These are phyloP conservation scores for Globisporangium canariense DNA, from an alignment of 352 stramenopile species.

Conservation along the genomic window DNA sequence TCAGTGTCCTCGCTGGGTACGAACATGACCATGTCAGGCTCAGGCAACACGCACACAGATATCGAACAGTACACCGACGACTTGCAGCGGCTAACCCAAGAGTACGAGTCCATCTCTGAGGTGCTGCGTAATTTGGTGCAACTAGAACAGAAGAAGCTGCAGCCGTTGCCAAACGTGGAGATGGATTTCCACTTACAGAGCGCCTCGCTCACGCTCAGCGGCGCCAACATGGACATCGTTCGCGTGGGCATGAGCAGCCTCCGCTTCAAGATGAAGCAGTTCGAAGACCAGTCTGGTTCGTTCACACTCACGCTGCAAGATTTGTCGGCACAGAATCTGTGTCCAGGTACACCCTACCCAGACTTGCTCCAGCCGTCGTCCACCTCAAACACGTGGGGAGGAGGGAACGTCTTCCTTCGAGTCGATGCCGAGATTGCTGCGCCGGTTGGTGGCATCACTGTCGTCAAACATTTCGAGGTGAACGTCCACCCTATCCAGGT, in stretches of 20 bases:
- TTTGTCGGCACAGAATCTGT: slow-evolving; percentile 63
- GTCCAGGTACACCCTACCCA: slow-evolving; percentile 63
- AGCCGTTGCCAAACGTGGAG: slow-evolving; percentile 55
- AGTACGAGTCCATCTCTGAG: slow-evolving; percentile 43
- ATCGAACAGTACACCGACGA: slow-evolving; percentile 44
- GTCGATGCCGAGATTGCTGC: slow-evolving; percentile 71
- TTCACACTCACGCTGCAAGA: slow-evolving; percentile 55
- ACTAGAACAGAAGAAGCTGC: slow-evolving; percentile 34
- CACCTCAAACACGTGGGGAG: slow-evolving; percentile 47
- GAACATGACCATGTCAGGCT: slow-evolving; percentile 34
- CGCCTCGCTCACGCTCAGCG: slow-evolving; percentile 59
- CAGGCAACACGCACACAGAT: slow-evolving; percentile 33
- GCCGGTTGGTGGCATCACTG: slow-evolving; percentile 47
- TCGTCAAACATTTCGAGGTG: slow-evolving; percentile 83
- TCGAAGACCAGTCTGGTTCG: slow-evolving; percentile 65
- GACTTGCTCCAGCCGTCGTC: slow-evolving; percentile 52
- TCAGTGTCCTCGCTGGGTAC: slow-evolving; percentile 41
- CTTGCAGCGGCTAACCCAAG: slow-evolving; percentile 38
- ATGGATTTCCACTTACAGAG: slow-evolving; percentile 54
- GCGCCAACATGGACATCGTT: slow-evolving; percentile 61
- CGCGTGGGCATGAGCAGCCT: slow-evolving; percentile 39
- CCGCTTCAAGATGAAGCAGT: slow-evolving; percentile 62
- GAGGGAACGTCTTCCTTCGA: slow-evolving; percentile 65
- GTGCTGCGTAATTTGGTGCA: slow-evolving; percentile 34
- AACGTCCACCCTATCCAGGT: slow-evolving; percentile 86